Evolutionary conservation across 2,329 filamentous ascomycete genomes (phyloP), one percentile per base, ranked within the genome.

Genomic region (Talaromyces funiculosus): DNA sequence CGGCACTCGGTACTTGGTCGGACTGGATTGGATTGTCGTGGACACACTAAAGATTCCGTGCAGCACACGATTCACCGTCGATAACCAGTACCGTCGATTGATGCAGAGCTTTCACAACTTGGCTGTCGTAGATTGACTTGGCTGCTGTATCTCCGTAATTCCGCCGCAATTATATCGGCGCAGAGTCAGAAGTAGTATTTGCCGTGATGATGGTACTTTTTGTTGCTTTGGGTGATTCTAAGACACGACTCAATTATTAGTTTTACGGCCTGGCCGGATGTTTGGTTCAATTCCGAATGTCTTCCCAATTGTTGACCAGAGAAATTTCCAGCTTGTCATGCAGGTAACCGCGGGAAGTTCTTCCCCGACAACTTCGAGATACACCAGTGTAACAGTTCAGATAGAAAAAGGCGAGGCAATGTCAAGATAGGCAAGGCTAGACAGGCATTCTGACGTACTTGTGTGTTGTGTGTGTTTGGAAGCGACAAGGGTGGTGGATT

Each of bases 11-110:
- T 31, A 47, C 42, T 37, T 38, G 55, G 42, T 24, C 42, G 20
- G 22, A 37, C 22, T 14, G 55, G 42, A 57, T 49, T 57, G 55
- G 55, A 35, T 47, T 56, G 53, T 56, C 26, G 37, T 43, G 29
- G 29, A 20, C 54, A 18, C 55, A 57, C 55, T 57, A 57, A 57
- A 47, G 22, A 33, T 26, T 49, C 22, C 31, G 42, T 57, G 55
- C 55, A 57, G 42, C 42, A 57, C 29, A 18, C 31, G 24, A 38
- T n/a, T 57, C 24, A 57, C 42, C 31, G 55, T 45, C 37, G 40
- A 57, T 24, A 45, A 45, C 29, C 24, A 43, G 26, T 20, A 2
- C 20, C 35, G 43, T 18, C 40, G 37, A 22, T 45, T 18, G 40
- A 57, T 24, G 12, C 29, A 33, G 42, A n/a, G 16, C 6, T 22